Percentiles rank a stretch among this genome's conserved stretches.
These are phyloP conservation scores for Achlya hypogyna DNA, from an alignment of 352 stramenopile species.

Conservation along the genomic window DNA sequence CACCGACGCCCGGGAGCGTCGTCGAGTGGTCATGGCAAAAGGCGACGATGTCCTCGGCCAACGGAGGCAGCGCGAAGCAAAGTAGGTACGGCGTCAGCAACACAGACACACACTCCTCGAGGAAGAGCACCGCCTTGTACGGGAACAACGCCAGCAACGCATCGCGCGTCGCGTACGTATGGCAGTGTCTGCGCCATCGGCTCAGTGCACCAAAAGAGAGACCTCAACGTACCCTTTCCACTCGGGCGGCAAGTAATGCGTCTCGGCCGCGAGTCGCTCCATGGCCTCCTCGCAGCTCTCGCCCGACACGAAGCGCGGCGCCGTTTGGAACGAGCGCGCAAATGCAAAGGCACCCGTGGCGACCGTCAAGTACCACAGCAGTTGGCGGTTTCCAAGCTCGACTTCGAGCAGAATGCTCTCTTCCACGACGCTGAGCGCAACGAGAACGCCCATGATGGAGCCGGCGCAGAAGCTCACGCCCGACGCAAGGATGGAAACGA, in stretches of 20 bases:
- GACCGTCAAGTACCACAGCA: conserved; percentile 97
- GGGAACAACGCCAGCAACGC: conserved; percentile 88
- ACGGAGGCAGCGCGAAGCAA: conserved; percentile 88
- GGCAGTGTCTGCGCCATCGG: conserved; percentile 35
- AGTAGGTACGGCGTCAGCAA: conserved; percentile 95
- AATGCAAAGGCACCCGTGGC: conserved; percentile 74
- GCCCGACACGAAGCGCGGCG: conserved; percentile 64
- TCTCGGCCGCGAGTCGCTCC: conserved; percentile 83
- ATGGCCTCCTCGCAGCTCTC: conserved; percentile 79
- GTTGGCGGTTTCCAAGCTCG: conserved; percentile 87
- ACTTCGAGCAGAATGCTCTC: conserved; percentile 94
- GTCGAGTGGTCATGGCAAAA: conserved; percentile 92
- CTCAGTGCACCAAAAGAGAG: background rate
- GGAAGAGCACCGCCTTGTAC: conserved; percentile 92
- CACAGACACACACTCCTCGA: conserved; percentile 89
- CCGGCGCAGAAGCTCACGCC: conserved; percentile 94
- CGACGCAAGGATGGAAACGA: conserved; percentile 85
- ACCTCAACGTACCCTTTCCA: conserved; percentile 46
- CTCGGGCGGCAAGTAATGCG: conserved; percentile 93
- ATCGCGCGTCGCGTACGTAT: conserved; percentile 82
- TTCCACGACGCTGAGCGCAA: conserved; percentile 90
- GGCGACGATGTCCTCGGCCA: conserved; percentile 84
- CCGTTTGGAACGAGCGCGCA: conserved; percentile 62
- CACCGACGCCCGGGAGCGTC: conserved; percentile 86
- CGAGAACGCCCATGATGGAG: conserved; percentile 89